Conservation (phyloP, 2,329 filamentous ascomycete species). For the Alternaria novae-zelandiae region DNA sequence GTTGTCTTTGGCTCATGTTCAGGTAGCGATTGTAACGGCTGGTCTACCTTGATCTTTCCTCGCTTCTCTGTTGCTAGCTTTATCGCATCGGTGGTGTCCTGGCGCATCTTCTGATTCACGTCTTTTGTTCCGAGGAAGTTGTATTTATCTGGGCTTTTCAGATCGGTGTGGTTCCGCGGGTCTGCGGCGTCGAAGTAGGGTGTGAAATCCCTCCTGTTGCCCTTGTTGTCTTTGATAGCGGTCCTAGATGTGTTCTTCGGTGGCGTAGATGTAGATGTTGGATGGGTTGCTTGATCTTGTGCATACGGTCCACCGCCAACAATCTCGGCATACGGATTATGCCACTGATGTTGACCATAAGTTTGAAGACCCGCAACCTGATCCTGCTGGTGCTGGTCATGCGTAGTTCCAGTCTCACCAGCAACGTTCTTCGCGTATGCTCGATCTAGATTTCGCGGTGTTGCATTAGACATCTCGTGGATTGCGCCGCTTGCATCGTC, state of each 20-base stretch:
- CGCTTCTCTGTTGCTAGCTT: background rate
- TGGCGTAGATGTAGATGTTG: background rate
- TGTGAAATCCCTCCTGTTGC: background rate
- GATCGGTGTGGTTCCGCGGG: background rate
- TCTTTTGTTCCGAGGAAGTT: background rate
- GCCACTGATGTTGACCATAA: background rate
- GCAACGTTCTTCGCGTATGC: accelerated
- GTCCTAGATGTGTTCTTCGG: too few species aligned
- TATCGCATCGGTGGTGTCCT: background rate
- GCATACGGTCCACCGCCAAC: background rate
- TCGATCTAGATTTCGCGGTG: background rate
- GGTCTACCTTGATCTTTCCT: accelerated
- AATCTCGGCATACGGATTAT: background rate
- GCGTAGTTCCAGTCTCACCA: background rate
- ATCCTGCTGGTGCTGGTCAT: accelerated
- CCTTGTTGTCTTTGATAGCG: background rate
- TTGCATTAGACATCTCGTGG: background rate
- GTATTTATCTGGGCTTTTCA: background rate
- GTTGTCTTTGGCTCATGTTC: background rate
- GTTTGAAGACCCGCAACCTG: background rate
- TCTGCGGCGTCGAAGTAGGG: background rate
- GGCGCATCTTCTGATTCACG: background rate
- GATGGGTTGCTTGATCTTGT: background rate
- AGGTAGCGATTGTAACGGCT: background rate
- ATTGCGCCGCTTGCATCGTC: constrained; percentile 1